Base-by-base conservation (phyloP, 495 filamentous ascomycete genomes). In the Extremus antarcticus region DNA sequence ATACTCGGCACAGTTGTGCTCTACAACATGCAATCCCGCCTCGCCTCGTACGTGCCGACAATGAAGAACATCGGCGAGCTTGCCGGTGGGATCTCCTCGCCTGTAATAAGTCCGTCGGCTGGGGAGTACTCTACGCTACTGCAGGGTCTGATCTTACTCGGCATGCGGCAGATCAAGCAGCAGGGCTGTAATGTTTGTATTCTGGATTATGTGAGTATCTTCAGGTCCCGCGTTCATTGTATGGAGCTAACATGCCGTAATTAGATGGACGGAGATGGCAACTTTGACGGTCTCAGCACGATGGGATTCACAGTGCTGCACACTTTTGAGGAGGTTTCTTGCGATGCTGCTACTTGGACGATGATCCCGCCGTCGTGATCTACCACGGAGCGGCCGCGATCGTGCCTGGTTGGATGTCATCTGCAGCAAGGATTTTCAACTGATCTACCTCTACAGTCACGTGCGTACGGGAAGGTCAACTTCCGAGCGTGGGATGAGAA, bases 1-100 rank as follows among this genome's bases (percentile, higher is more conserved):
- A 69, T 95, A 16, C 65, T 94, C 25, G 89, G 88, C 4, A 89
- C 85, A n/a, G 81, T 94, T 16, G 84, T 95, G 49, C 77, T 94
- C 19, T 90, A 88, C 66, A 85, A 82, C 60, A 76, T 76, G 23
- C 78, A 79, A 43, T 85, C 86, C 10, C 68, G 65, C 13, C 69
- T 94, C 39, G 80, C 85, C 2, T 79, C 79, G 20, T 84, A 80
- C 64, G 78, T 94, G 54, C 87, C 89, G 1, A 73, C 78, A 0
- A 71, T 94, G 59, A 71, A 72, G 51, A 72, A 76, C n/a, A 66
- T 69, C 1, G 74, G 73, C 46, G 71, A 78, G 51, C 66, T 77
- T 15, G 65, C 71, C 3, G 88, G 86, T 17, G 90, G 87, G 21
- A 87, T 95, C 50, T 83, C 90, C 7, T 87, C 85, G 9, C 88